These are phyloP conservation scores for Pseudocercospora musae DNA, from an alignment of 2,329 filamentous ascomycete genomes.

Conservation along the genomic window DNA sequence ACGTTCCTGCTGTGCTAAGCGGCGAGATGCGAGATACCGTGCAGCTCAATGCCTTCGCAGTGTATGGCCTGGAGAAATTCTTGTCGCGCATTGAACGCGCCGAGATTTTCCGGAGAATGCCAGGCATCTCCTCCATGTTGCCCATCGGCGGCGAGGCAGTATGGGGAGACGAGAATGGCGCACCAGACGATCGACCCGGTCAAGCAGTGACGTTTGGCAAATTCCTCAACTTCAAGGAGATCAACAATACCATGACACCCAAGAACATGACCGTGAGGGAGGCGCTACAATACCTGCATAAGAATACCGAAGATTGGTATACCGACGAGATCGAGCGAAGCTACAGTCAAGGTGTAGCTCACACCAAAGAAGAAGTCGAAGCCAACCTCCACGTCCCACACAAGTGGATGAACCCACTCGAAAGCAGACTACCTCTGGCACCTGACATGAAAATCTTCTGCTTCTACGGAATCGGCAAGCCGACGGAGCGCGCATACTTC, in stretches of 20 bases:
- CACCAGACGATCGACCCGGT: slow-evolving; percentile 77
- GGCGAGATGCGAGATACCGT: slow-evolving; percentile 99
- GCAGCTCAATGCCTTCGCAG: slow-evolving; percentile 91
- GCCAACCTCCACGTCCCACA: slow-evolving; percentile 50
- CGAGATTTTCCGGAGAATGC: slow-evolving; percentile 95
- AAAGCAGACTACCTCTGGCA: slow-evolving; percentile 80
- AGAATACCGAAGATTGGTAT: slow-evolving; percentile 84
- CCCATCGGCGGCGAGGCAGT: slow-evolving; percentile 89
- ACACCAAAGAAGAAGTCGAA: slow-evolving; percentile 75
- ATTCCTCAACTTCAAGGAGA: slow-evolving; percentile 76
- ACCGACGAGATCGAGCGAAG: slow-evolving; percentile 64
- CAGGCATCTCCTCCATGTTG: slow-evolving; percentile 92
- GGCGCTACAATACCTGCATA: slow-evolving; percentile 74
- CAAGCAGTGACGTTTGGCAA: slow-evolving; percentile 74
- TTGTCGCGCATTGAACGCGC: slow-evolving; percentile 84
- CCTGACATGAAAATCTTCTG: slow-evolving; percentile 93
- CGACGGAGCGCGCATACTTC: slow-evolving; percentile 88
- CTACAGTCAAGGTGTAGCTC: slow-evolving; percentile 87
- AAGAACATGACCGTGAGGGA: slow-evolving; percentile 77
- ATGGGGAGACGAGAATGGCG: slow-evolving; percentile 88
- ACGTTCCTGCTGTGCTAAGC: slow-evolving; percentile 81
- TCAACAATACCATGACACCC: slow-evolving; percentile 53
- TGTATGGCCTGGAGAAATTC: slow-evolving; percentile 96
- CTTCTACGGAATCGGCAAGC: slow-evolving; percentile 94
- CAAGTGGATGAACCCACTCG: slow-evolving; percentile 95